Evolutionary conservation across 2,329 filamentous ascomycete species (phyloP).

Genomic region (Beauveria pseudobassiana): DNA sequence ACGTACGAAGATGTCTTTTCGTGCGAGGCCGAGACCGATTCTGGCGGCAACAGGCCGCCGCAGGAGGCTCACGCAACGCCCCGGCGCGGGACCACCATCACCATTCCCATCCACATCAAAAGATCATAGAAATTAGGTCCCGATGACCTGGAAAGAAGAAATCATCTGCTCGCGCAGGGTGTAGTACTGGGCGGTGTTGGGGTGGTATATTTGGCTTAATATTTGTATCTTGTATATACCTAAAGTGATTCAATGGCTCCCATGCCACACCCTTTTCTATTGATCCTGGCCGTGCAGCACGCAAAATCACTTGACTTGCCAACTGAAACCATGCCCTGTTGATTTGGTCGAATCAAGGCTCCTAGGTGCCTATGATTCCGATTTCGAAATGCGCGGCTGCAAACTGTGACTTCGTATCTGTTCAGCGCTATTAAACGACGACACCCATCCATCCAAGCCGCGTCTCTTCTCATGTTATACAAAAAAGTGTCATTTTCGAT

Average conservation of each 20-base stretch:
- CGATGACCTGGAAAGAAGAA: neutral
- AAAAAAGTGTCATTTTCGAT: neutral
- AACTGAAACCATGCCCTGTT: too few species aligned
- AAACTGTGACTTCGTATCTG: neutral
- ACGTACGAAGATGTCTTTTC: neutral
- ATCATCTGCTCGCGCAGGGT: neutral
- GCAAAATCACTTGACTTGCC: neutral
- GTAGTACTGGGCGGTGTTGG: neutral
- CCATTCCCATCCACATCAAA: neutral
- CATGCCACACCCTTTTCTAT: neutral
- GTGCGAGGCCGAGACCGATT: neutral
- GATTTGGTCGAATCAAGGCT: too few species aligned
- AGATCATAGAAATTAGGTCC: neutral
- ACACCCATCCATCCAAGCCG: neutral
- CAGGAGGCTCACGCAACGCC: neutral
- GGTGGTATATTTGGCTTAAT: neutral
- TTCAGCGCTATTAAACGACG: neutral
- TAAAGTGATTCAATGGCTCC: neutral
- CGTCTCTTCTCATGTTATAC: slow-evolving; percentile 1
- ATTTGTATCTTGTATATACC: too few species aligned
- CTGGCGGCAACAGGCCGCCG: neutral
- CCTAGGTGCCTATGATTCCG: too few species aligned
- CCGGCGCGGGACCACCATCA: neutral
- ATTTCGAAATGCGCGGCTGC: neutral
- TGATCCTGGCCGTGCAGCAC: neutral